Conservation (phyloP, 169 alveolate species). For the Plasmodium berghei region DNA sequence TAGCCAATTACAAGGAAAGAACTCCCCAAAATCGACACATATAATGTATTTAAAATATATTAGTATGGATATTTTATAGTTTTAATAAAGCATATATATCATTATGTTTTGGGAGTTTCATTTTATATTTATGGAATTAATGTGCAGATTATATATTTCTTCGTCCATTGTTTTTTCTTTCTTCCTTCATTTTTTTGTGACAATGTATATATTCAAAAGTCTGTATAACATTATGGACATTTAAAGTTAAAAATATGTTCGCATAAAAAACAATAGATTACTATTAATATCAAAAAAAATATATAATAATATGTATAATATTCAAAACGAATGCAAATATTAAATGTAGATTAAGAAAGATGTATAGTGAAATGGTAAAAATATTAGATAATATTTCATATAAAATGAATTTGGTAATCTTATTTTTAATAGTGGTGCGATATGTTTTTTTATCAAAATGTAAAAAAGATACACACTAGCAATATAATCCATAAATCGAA, state of each 20-base stretch:
- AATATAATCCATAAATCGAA: neutral
- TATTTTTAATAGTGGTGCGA: neutral
- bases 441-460: neutral
- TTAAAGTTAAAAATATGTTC: neutral
- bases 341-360: neutral
- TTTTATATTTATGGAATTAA: slow-evolving; percentile 1
- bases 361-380: neutral
- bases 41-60: no score
- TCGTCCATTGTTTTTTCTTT: slow-evolving; percentile 9
- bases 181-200: slow-evolving; percentile 10
- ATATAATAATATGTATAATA: no score
- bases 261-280: neutral
- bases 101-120: neutral
- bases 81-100: neutral
- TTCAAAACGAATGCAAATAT: neutral
- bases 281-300: no score
- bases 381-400: neutral
- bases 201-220: slow-evolving; percentile 9
- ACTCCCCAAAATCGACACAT: neutral
- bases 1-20: slow-evolving; percentile 45
- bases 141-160: neutral
- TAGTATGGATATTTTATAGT: neutral
- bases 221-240: slow-evolving; percentile 1
- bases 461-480: neutral
- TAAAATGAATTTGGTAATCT: no score